Evolutionary conservation across 106 monocot genomes (phyloP), one percentile per base, ranked within the genome.

Genomic region (Gastrodia elata): DNA sequence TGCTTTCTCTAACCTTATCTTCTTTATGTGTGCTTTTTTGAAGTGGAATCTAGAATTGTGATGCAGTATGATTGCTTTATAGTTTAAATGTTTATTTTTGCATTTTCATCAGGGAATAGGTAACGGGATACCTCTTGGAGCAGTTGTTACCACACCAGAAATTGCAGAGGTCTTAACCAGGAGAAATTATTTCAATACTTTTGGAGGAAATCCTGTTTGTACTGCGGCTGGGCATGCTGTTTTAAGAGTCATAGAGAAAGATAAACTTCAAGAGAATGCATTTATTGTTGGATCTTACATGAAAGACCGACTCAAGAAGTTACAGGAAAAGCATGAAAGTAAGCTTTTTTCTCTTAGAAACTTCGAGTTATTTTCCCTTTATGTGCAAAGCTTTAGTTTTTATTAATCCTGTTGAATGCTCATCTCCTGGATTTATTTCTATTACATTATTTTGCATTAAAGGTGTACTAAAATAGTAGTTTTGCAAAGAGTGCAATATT

Each of bases 271-370:
- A 67, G 75, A 89, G 75, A 92, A 89, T 70, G 89, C 92, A 18
- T 73, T 76, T 57, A 52, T 77, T 68, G 92, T 92, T 24, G 92
- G 92, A 0, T 92, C 92, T 11, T 86, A 86, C 61, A 48, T 92
- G 56, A 92, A 85, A 68, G 81, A 87, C 37, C 79, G 79, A 15
- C 80, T 92, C 4, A 68, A 24, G 18, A 40, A 38, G 18, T 82
- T 92, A 8, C 83, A 92, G 52, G 77, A 89, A 36, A 92, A 92
- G 74, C 87, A 92, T 75, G 84, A 89, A 25, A 84, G 92, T 92
- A 73, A 77, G 84, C 34, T 67, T 38, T 35, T 4, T 36, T 67
- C 37, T 67, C 37, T 11, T 38, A 36, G 5, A 67, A 37, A 36
- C 26, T 67, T 34, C 30, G 7, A 5, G 5, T 67, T 37, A 6